phyloP scores from a whole-genome alignment of 139 green algal species.

The Auxenochlorella protothecoides region DNA sequence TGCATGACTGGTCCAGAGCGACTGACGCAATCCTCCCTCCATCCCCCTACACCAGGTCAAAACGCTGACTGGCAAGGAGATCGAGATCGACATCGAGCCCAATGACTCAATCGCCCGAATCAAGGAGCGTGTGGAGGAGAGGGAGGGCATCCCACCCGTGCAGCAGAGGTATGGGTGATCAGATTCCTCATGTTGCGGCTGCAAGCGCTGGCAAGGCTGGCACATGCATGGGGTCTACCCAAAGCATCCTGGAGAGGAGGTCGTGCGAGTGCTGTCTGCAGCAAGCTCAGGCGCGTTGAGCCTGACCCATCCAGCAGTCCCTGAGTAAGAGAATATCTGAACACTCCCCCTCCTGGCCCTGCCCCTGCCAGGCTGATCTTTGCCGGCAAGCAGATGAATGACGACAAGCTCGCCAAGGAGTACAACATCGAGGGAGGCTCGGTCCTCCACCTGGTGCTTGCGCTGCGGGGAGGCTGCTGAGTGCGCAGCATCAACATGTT shows the following conservation, averaged over 20 bases:
- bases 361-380: conserved; percentile 70
- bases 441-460: conserved; percentile 92
- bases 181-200: neutral
- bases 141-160: conserved; percentile 97
- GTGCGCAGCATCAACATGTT: neutral
- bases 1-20: too few relatives aligned
- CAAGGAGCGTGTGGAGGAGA: conserved; percentile 99
- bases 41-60: conserved; percentile 47
- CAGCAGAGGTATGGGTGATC: conserved; percentile 76
- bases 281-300: neutral
- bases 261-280: conserved; percentile 1
- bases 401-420: conserved; percentile 95
- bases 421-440: conserved; percentile 98
- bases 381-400: conserved; percentile 98
- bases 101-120: conserved; percentile 94
- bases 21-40: neutral
- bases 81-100: conserved; percentile 99
- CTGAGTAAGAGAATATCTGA: too few relatives aligned
- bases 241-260: neutral
- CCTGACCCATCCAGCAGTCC: too few relatives aligned
- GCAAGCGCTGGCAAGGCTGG: too few relatives aligned
- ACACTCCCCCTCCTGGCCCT: neutral
- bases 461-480: conserved; percentile 19
- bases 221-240: too few relatives aligned
- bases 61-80: conserved; percentile 98